Base-by-base conservation (phyloP, 352 stramenopile species). In the Pythium grandisporangium region DNA sequence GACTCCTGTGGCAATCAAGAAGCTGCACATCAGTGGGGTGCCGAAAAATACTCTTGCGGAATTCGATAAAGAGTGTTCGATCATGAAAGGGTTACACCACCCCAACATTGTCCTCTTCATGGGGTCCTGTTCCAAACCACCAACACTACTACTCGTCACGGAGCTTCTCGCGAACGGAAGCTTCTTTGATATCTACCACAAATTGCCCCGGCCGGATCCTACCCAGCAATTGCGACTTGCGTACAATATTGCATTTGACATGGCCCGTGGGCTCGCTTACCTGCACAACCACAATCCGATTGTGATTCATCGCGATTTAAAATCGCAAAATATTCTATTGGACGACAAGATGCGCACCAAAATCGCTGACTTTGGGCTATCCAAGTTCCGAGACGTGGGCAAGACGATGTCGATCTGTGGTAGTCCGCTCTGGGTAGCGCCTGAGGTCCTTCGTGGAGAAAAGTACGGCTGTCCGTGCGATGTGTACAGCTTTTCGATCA, bases 101-200 rank as follows among this genome's bases (percentile, higher is more conserved):
- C 95, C 95, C 6, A 98, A 98, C 62, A 97, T 99, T 43, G 96
- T 97, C 47, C 67, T 99, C 10, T 98, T 98, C 56, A 98, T 99
- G 84, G 93, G 93, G 23, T 97, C 93, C 16, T 98, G 92, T 70
- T 86, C 96, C n/a, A 87, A 96, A 49, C 84, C 94, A n/a, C 93
- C 93, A 22, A 98, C 97, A 53, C 63, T 97, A 21, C 65, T 96
- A 21, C 96, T 98, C 17, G 77, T 99, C 17, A 98, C 94, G 0
- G 93, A 98, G 63, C 57, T 97, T 23, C 86, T 93, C 16, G 45
- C 68, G 7, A 89, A 88, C 42, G 77, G 74, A 35, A 88, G 73
- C 42, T 88, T 93, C 58, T 91, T 89, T 33, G 80, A 93, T 55
- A 88, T 86, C 24, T 93, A 91, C 57, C 80, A 91, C 67, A 88